phyloP scores from a whole-genome alignment of 352 stramenopile species.

The Thraustochytrium sp. region DNA sequence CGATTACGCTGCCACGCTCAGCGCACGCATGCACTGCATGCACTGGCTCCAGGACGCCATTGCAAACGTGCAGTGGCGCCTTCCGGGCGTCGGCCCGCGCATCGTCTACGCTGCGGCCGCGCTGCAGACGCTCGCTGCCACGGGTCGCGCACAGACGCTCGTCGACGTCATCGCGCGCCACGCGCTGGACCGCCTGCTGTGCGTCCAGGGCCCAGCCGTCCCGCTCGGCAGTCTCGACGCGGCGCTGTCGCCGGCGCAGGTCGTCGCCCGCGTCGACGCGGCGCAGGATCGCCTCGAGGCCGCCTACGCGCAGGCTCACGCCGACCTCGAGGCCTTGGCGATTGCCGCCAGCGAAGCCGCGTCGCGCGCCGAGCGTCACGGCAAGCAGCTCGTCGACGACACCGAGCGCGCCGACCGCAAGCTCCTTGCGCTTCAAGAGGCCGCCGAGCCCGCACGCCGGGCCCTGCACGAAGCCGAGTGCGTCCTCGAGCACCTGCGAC shows the following conservation, averaged over 20 bases:
- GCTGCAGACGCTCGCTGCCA: not conserved
- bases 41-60: not conserved
- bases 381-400: not conserved
- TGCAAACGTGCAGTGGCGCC: not conserved
- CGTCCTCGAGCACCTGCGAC: not conserved
- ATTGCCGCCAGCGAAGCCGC: no score
- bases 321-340: no score
- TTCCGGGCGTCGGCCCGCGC: not conserved
- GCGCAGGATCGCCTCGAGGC: no score
- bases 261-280: no score
- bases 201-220: no score
- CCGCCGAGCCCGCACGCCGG: not conserved
- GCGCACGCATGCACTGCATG: not conserved
- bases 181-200: no score
- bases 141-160: no score
- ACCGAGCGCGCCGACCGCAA: not conserved
- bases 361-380: not conserved
- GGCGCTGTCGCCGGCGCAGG: no score
- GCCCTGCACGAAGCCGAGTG: not conserved
- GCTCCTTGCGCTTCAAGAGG: not conserved
- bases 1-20: not conserved
- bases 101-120: not conserved
- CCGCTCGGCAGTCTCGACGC: no score
- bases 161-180: no score
- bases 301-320: no score